Evolutionary conservation across 768 basidiomycete genomes (phyloP).

Genomic region (Zangia roseola): DNA sequence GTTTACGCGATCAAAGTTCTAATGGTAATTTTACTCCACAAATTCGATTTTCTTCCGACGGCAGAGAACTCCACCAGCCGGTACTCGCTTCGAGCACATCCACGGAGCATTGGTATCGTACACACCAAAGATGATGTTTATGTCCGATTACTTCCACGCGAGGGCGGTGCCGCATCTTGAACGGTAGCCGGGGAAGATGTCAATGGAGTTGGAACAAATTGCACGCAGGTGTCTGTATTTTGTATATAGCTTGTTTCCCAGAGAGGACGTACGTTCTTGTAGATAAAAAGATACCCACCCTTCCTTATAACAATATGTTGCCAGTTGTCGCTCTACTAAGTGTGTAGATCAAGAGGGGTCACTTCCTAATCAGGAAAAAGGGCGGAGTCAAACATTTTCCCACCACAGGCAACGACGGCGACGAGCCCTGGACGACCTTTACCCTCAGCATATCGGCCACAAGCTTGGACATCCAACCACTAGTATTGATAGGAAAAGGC

Average conservation of each 20-base stretch:
- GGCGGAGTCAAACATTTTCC: constrained; percentile 7
- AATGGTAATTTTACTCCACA: constrained; percentile 15
- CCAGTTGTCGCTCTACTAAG: no score
- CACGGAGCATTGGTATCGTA: constrained; percentile 8
- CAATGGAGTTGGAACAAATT: background rate
- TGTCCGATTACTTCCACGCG: constrained; percentile 6
- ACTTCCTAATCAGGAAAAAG: background rate
- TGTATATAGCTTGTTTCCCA: background rate
- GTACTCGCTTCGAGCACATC: constrained; percentile 10
- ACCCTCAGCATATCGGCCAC: background rate
- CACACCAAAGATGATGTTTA: constrained; percentile 22
- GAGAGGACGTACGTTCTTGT: no score
- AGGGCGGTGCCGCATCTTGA: background rate
- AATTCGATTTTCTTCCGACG: constrained; percentile 12
- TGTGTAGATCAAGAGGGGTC: no score
- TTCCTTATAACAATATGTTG: background rate
- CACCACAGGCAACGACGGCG: constrained; percentile 11
- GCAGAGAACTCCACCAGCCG: background rate
- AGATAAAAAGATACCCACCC: background rate
- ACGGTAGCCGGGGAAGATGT: background rate
- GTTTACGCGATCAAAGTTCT: constrained; percentile 22
- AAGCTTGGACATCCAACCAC: background rate
- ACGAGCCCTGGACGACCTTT: background rate
- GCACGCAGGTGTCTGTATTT: background rate
- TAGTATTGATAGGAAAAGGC: background rate